These are phyloP conservation scores for Gaeumannomyces sp. DNA, from an alignment of 2,329 filamentous ascomycete genomes.

Conservation along the genomic window DNA sequence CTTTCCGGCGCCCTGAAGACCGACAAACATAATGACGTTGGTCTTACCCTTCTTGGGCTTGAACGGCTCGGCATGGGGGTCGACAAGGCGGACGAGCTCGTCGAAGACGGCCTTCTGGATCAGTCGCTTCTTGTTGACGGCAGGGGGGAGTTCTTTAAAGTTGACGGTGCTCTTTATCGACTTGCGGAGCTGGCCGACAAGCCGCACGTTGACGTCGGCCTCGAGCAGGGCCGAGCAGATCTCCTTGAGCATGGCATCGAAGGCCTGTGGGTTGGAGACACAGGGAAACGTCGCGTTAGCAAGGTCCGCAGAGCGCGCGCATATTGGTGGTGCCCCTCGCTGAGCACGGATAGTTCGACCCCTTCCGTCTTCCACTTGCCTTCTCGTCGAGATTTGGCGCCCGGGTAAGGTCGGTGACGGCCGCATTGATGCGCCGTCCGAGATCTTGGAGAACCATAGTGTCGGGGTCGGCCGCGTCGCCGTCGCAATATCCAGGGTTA, in stretches of 20 bases:
- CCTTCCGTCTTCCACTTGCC: conserved; percentile 39
- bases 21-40: conserved; percentile 99
- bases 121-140: conserved; percentile 95
- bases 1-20: conserved; percentile 94
- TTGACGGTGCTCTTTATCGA: conserved; percentile 88
- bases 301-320: not conserved
- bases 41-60: conserved; percentile 93
- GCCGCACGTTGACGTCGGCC: conserved; percentile 93
- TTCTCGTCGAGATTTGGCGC: conserved; percentile 95
- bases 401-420: conserved; percentile 86
- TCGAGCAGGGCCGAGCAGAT: conserved; percentile 93
- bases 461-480: conserved; percentile 11
- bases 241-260: conserved; percentile 97
- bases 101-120: conserved; percentile 98
- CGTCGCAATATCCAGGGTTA: conserved; percentile 5
- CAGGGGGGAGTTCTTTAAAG: conserved; percentile 85
- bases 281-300: not conserved
- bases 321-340: not conserved
- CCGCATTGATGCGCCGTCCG: conserved; percentile 95
- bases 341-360: conserved; percentile 1
- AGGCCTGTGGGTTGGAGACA: conserved; percentile 56
- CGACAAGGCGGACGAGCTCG: conserved; percentile 89
- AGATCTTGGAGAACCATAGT: conserved; percentile 98
- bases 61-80: conserved; percentile 91
- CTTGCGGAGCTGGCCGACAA: conserved; percentile 85